A percentile compares a stretch with the other conserved stretches of the same genome.
phyloP scores from a whole-genome alignment of 768 basidiomycete species.

The Trametes cingulata region DNA sequence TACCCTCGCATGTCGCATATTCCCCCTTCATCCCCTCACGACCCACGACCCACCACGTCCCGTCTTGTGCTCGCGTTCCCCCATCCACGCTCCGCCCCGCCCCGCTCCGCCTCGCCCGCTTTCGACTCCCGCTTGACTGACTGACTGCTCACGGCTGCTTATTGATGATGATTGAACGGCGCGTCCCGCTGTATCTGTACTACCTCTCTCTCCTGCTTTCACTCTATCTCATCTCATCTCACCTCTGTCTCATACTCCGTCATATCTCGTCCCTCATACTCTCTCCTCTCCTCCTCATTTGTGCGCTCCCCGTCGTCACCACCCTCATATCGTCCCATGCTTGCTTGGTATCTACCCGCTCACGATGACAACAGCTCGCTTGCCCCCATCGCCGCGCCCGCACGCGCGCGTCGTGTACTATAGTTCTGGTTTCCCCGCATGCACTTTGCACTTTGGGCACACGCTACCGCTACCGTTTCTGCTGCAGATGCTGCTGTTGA shows the following conservation, averaged over 20 bases:
- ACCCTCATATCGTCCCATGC: not conserved
- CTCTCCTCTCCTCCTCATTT: not conserved
- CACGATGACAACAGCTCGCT: not conserved
- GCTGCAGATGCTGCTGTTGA: too few relatives aligned
- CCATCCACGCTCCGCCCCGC: not conserved
- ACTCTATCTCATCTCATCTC: not conserved
- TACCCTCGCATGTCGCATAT: slow-evolving; percentile 18
- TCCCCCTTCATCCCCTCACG: not conserved
- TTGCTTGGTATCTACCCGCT: not conserved
- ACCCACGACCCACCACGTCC: not conserved
- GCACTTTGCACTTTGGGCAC: not conserved
- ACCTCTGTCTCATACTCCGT: slow-evolving; percentile 3
- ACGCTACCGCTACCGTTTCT: too few relatives aligned
- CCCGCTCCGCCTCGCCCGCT: not conserved
- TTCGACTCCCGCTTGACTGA: not conserved
- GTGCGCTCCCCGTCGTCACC: too few relatives aligned
- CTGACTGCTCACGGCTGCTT: not conserved
- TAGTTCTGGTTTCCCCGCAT: slow-evolving; percentile 1
- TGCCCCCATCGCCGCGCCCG: too few relatives aligned
- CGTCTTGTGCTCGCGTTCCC: not conserved
- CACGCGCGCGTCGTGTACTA: slow-evolving; percentile 4
- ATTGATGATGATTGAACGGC: not conserved
- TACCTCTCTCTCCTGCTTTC: not conserved
- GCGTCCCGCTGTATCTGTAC: slow-evolving; percentile 17
- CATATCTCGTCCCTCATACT: not conserved